Base-by-base conservation (phyloP, 164 flowering plant genomes). In the Berberis vulgaris region DNA sequence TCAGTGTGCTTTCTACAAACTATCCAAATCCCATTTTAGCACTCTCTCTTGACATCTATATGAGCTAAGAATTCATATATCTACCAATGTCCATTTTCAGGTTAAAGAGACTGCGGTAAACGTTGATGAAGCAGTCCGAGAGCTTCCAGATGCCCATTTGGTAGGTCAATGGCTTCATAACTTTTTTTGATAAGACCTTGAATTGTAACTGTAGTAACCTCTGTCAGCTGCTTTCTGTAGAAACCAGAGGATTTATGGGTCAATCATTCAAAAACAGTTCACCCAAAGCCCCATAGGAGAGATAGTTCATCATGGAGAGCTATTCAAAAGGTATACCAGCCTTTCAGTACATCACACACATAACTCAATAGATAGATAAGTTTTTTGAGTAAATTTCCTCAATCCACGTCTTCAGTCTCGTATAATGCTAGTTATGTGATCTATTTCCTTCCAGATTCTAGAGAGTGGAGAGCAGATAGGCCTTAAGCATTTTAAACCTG, bases 131-230 rank as follows among this genome's bases (percentile, higher is more conserved):
- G 99, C 99, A 42, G 91, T 79, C 56, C 78, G 89, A 74, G 99
- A 94, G 67, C 96, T 94, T 76, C 99, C 99, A 10, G 99, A 94
- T 81, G 99, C 99, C 66, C 89, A 94, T 77, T 50, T 71, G 93
- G 99, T 94, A 81, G 71, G 45, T 61, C 58, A 56, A 57, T 7
- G 8, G 40, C 4, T 2, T 26, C 42, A 57, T 47, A 69, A 26
- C 8, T 45, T 40, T 2, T 26, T 13, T 39, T 13, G 56, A 61
- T 6, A 38, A 47, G 2, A 6, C 44, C 41, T 40, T 43, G 4
- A 26, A 26, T 26, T 26, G 26, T 26, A 26, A 26, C 26, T 44
- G 56, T 12, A 61, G 13, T 26, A 62, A 47, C 26, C 46, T 49
- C 41, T 13, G 44, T 57, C 38, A 38, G 13, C 45, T 52, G 26